These are phyloP conservation scores for Alternaria ethzedia DNA, from an alignment of 2,329 filamentous ascomycete genomes.

Conservation along the genomic window DNA sequence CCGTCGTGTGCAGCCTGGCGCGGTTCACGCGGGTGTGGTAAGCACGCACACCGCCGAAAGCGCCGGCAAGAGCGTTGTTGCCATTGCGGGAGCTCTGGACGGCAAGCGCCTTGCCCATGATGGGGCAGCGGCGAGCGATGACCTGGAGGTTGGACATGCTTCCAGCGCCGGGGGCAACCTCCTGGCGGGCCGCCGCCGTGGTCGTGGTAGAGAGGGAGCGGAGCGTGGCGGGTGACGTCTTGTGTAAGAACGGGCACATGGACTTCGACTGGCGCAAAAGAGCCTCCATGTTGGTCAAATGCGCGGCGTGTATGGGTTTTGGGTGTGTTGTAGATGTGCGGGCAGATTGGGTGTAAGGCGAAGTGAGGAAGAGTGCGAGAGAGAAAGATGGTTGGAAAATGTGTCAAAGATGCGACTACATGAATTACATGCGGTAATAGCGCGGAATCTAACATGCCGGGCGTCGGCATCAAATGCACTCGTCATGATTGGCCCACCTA, in stretches of 20 bases:
- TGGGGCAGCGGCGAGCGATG: constrained; percentile 90
- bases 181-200: constrained; percentile 65
- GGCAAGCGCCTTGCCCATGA: constrained; percentile 97
- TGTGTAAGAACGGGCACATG: constrained; percentile 97
- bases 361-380: background rate
- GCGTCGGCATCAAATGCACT: constrained; percentile 33
- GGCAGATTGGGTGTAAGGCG: background rate
- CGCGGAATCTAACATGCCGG: constrained; percentile 29
- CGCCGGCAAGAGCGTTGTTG: constrained; percentile 55
- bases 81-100: constrained; percentile 70
- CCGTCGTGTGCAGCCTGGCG: constrained; percentile 82
- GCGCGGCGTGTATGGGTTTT: background rate
- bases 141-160: constrained; percentile 97
- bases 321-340: background rate
- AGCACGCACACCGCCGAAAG: constrained; percentile 57
- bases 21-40: constrained; percentile 62
- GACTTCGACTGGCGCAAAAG: constrained; percentile 93
- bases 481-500: constrained; percentile 31
- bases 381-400: constrained; percentile 11
- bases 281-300: constrained; percentile 74
- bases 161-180: constrained; percentile 79
- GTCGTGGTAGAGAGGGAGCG: constrained; percentile 85
- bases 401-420: constrained; percentile 16
- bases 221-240: constrained; percentile 88
- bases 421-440: constrained; percentile 16